A percentile compares a stretch with the other conserved stretches of the same genome.
phyloP scores from a whole-genome alignment of 2,329 filamentous ascomycete genomes.

The Aspergillus udagawae region DNA sequence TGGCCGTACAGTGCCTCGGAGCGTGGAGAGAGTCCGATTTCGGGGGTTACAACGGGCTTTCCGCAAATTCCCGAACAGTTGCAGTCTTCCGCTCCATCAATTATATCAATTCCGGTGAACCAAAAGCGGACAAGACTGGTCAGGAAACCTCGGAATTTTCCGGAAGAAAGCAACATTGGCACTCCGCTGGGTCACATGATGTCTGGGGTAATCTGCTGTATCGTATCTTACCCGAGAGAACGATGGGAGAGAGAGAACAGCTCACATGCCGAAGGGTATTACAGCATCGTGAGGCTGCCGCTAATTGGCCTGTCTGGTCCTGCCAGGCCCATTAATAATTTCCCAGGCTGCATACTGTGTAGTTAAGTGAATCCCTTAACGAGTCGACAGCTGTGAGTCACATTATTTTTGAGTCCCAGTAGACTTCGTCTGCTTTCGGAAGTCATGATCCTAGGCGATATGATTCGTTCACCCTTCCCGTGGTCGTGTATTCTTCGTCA shows the following conservation, averaged over 20 bases:
- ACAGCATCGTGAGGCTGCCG: background rate
- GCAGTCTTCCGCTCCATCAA: slow-evolving; percentile 12
- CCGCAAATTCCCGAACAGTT: slow-evolving; percentile 20
- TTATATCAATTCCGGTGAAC: slow-evolving; percentile 24
- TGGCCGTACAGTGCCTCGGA: background rate
- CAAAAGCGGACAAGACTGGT: slow-evolving; percentile 26
- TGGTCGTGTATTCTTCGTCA: background rate
- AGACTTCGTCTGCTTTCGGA: background rate
- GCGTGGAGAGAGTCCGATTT: slow-evolving; percentile 8
- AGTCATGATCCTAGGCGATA: background rate
- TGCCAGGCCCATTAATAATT: background rate
- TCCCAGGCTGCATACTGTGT: background rate
- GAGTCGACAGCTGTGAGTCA: background rate
- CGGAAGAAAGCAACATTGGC: slow-evolving; percentile 17
- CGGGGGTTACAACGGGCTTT: slow-evolving; percentile 5
- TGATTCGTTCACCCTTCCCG: background rate
- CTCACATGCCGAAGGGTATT: background rate
- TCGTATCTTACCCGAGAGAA: background rate
- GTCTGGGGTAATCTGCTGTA: slow-evolving; percentile 1
- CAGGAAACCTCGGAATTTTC: slow-evolving; percentile 19
- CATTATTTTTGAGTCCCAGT: background rate
- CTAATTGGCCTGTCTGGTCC: no score
- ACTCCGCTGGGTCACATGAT: slow-evolving; percentile 27
- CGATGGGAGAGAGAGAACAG: background rate
- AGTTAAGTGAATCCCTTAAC: background rate